Evolutionary conservation across 2,329 filamentous ascomycete species (phyloP).

Genomic region (Neoarthrinium moseri): DNA sequence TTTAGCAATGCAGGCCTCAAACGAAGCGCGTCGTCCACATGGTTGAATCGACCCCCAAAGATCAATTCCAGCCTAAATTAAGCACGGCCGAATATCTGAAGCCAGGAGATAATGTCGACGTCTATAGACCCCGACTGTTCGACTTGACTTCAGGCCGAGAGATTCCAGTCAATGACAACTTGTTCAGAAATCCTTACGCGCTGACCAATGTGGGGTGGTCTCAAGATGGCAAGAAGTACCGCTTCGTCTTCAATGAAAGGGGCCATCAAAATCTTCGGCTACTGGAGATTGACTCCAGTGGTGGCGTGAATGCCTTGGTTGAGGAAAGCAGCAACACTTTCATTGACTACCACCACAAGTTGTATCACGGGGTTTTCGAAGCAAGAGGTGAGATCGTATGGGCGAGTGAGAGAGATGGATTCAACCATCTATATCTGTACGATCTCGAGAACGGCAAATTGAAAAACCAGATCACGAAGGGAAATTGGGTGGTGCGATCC

Average conservation of each 20-base stretch:
- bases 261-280: slow-evolving; percentile 1
- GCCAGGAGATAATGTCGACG: not conserved
- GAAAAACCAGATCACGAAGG: slow-evolving; percentile 1
- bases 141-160: not conserved
- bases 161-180: not conserved
- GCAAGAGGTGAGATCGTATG: not conserved
- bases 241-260: slow-evolving; percentile 4
- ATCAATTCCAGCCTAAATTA: not conserved
- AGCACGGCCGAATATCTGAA: not conserved
- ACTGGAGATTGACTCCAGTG: not conserved
- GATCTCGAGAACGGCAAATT: not conserved
- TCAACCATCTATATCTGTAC: slow-evolving; percentile 3
- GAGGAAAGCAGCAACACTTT: slow-evolving; percentile 3
- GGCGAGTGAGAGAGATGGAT: slow-evolving; percentile 4
- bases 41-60: not conserved
- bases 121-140: slow-evolving; percentile 3
- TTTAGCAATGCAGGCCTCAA: not conserved
- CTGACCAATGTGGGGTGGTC: slow-evolving; percentile 3
- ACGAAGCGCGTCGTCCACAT: not conserved
- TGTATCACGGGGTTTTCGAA: slow-evolving; percentile 1
- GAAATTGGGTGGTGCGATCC: not conserved
- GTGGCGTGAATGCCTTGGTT: not conserved
- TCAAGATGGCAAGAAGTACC: not conserved
- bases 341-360: not conserved
- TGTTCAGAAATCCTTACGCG: not conserved